Percentiles rank a stretch among this genome's conserved stretches.
Conservation (phyloP, 2,329 filamentous ascomycete genomes). For the Tolypocladium cylindrosporum region DNA sequence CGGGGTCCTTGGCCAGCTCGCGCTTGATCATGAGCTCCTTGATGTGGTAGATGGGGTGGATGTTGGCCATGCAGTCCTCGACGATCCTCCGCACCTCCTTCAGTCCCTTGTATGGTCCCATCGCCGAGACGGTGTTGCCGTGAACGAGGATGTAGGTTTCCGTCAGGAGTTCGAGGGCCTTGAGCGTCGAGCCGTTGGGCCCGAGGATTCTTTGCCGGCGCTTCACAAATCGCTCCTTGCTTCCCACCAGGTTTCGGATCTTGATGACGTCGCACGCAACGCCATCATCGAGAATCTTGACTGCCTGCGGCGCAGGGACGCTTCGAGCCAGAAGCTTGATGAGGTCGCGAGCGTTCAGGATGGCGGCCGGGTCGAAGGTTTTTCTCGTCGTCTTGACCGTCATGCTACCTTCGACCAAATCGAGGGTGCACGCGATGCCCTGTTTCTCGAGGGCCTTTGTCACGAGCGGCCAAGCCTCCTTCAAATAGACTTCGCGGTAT, state of each 20-base stretch:
- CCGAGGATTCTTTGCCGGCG: constrained; percentile 86
- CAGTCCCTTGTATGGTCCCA: constrained; percentile 86
- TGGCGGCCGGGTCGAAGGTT: constrained; percentile 84
- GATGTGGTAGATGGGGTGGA: constrained; percentile 83
- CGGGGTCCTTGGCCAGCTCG: constrained; percentile 82
- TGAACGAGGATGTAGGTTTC: constrained; percentile 90
- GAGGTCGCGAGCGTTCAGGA: constrained; percentile 86
- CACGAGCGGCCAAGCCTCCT: constrained; percentile 85
- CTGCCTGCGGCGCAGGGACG: constrained; percentile 83
- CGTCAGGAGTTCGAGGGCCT: constrained; percentile 87
- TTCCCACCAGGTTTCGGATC: constrained; percentile 79
- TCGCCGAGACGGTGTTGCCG: constrained; percentile 85
- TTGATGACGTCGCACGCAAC: constrained; percentile 94
- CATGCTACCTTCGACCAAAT: constrained; percentile 94
- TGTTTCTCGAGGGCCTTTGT: constrained; percentile 78
- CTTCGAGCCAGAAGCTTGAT: constrained; percentile 88
- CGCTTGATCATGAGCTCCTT: constrained; percentile 84
- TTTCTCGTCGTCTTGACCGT: constrained; percentile 89
- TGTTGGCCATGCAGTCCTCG: constrained; percentile 93
- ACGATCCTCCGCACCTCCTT: constrained; percentile 87
- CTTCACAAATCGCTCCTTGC: constrained; percentile 95
- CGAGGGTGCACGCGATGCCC: constrained; percentile 83
- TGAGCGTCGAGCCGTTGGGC: constrained; percentile 83
- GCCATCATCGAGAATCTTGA: constrained; percentile 90
- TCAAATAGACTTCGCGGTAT: constrained; percentile 90